Base-by-base conservation (phyloP, 148 eudicot species). In the Persicaria maculosa region DNA sequence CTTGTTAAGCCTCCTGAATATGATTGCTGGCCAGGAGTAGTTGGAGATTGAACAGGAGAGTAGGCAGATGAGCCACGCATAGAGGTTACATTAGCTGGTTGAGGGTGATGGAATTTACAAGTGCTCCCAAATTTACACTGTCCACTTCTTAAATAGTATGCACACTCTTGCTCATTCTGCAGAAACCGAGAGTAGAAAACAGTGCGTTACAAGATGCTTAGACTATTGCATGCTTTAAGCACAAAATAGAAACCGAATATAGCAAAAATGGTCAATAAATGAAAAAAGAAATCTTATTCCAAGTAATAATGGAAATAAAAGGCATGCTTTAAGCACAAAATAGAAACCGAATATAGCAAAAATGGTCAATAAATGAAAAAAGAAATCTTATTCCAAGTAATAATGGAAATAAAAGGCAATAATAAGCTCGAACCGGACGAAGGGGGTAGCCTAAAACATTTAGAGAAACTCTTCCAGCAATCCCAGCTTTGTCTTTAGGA, bases 61-160 rank as follows among this genome's bases (percentile, higher is more conserved):
- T 95, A 95, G 78, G 86, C 86, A 78, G 97, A 83, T 79, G 98
- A 87, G 78, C 89, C 91, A 59, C 89, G 89, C 82, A 88, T 78
- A 68, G 97, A 79, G 71, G 87, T 80, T 86, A 83, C 74, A 78
- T 80, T 87, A 54, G 98, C 86, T 61, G 98, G 98, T 79, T 90
- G 97, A 77, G 98, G 96, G 79, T 95, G 98, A 74, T 95, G 90
- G 83, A 87, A 95, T 87, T 95, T 92, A 83, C 98, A 95, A 44
- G 96, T 92, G 80, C 82, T 79, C 69, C 98, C 98, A 72, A 92
- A 95, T 77, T 95, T 95, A 88, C 98, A 95, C 73, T 88, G 89
- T 75, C 98, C 98, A 7, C 93, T 95, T 83, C 94, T 90, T 80
- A 92, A 76, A 84, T 95, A 95, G 78, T 92, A 95, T 40, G 93